Base-by-base conservation (phyloP, 1,139 yeast species). In the Nakaseomyces kungkrabaensis region DNA sequence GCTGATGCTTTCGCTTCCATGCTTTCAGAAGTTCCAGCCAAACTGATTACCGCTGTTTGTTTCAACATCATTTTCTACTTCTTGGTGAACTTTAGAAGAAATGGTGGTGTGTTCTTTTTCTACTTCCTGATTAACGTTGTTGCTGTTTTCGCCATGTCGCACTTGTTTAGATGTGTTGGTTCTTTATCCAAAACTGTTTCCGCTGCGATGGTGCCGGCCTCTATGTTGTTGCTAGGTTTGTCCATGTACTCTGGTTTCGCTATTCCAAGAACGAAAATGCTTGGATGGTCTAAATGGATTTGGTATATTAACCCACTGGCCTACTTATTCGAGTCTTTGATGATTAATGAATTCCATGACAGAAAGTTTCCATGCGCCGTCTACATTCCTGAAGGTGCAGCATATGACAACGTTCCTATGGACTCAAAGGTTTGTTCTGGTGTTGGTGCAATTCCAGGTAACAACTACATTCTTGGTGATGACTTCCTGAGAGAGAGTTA, bases 231-330 rank as follows among this genome's bases (percentile, higher is more conserved):
- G 54, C 63, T 79, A 53, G 78, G 76, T 2, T 59, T 82, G 62
- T 71, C 75, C 37, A 72, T 80, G 56, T 81, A 72, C 65, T 77
- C 85, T n/a, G 88, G 88, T 47, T 82, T 81, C 62, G 78, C 77
- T 41, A 72, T 82, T 56, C 86, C 86, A 22, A 72, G 73, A 43
- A 76, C 74, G 5, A 69, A 71, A 45, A 78, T 81, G 82, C 74
- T 73, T 49, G 80, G 81, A 22, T 82, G 88, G 88, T 75, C 81
- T 46, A 71, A 81, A 54, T 83, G 88, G 86, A 74, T 82, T 55
- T 77, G 76, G 59, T 82, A 78, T 57, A 61, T 81, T 52, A 75
- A 82, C 57, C 89, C 88, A 0, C 68, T 82, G 43, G 79, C 75
- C 7, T 82, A 81, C 58, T 74, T 73, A 1, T 81, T 79, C 57